These are phyloP conservation scores for Termitomyces sp. DNA, from an alignment of 768 basidiomycete genomes.

Conservation along the genomic window DNA sequence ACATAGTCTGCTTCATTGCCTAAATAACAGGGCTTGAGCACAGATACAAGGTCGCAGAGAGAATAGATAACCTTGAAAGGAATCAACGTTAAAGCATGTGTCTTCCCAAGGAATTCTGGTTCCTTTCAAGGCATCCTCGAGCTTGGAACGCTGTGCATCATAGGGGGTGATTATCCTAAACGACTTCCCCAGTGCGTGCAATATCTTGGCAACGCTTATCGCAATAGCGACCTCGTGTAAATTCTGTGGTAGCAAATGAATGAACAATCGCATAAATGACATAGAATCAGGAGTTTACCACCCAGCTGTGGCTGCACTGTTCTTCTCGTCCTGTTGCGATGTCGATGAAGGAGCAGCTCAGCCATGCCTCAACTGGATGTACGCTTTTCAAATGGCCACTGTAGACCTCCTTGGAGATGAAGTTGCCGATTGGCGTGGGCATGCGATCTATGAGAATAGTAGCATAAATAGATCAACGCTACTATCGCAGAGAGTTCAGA, in stretches of 20 bases:
- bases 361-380: constrained; percentile 30
- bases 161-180: constrained; percentile 73
- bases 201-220: constrained; percentile 25
- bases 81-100: constrained; percentile 72
- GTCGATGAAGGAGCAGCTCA: constrained; percentile 57
- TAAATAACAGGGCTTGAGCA: too few species aligned
- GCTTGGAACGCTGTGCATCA: constrained; percentile 54
- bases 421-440: constrained; percentile 57
- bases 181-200: constrained; percentile 30
- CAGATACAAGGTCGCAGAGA: too few species aligned
- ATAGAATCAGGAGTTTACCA: constrained; percentile 20
- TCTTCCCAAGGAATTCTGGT: constrained; percentile 47
- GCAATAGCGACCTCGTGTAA: constrained; percentile 41
- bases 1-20: too few species aligned
- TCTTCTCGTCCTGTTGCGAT: constrained; percentile 28
- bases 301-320: constrained; percentile 29
- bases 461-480: background rate
- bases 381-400: constrained; percentile 40
- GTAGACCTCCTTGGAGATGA: constrained; percentile 61
- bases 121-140: constrained; percentile 47
- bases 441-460: constrained; percentile 43
- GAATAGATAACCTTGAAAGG: too few species aligned
- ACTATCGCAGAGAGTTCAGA: background rate
- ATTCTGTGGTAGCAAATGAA: constrained; percentile 38
- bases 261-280: background rate